Conservation (phyloP, 2,329 filamentous ascomycete genomes). For the Sporothrix luriei region DNA sequence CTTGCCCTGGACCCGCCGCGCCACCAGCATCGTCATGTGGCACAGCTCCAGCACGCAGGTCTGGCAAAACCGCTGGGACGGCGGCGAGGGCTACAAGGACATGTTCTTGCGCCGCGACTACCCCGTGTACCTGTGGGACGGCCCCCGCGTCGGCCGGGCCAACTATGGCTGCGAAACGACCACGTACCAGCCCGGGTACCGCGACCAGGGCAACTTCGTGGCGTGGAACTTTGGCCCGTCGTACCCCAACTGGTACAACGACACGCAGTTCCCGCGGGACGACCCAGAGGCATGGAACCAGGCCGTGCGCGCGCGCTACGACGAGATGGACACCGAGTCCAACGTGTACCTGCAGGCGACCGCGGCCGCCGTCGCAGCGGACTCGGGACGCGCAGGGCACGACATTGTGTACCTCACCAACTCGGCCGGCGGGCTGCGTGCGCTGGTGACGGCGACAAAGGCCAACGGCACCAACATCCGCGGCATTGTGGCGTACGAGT, state of each 20-base stretch:
- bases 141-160: slow-evolving; percentile 44
- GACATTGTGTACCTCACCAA: slow-evolving; percentile 44
- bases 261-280: slow-evolving; percentile 43
- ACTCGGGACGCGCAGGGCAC: slow-evolving; percentile 41
- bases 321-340: slow-evolving; percentile 43
- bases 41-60: slow-evolving; percentile 46
- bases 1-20: slow-evolving; percentile 42
- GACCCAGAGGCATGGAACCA: slow-evolving; percentile 43
- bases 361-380: slow-evolving; percentile 43
- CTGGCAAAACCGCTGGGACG: slow-evolving; percentile 47
- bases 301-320: slow-evolving; percentile 43
- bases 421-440: slow-evolving; percentile 44
- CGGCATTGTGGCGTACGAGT: slow-evolving; percentile 43
- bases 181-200: slow-evolving; percentile 41
- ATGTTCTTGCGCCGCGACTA: slow-evolving; percentile 45
- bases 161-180: slow-evolving; percentile 45
- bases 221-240: slow-evolving; percentile 44
- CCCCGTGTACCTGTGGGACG: slow-evolving; percentile 47
- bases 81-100: slow-evolving; percentile 47
- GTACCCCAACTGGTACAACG: slow-evolving; percentile 42
- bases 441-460: slow-evolving; percentile 42
- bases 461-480: slow-evolving; percentile 45
- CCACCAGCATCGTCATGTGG: slow-evolving; percentile 46
- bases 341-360: slow-evolving; percentile 43
- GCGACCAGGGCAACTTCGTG: slow-evolving; percentile 39